These are phyloP conservation scores for Collybiopsis luxurians DNA, from an alignment of 768 basidiomycete genomes.

Conservation along the genomic window DNA sequence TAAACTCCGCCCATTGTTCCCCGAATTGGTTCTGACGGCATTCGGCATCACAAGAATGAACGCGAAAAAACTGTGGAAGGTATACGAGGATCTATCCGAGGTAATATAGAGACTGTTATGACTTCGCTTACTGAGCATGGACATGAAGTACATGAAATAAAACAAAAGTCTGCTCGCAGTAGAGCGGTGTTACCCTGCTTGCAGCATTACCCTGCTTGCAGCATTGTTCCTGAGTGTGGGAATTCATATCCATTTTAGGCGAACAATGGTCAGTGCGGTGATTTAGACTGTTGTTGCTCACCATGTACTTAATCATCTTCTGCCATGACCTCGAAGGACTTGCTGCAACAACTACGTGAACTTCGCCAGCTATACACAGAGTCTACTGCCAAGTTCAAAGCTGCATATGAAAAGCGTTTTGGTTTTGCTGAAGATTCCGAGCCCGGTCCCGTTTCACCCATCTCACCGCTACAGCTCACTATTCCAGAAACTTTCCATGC, in stretches of 20 bases:
- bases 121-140: too few relatives aligned
- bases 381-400: not conserved
- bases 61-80: too few relatives aligned
- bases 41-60: too few relatives aligned
- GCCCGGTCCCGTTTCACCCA: not conserved
- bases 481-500: not conserved
- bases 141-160: too few relatives aligned
- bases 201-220: too few relatives aligned
- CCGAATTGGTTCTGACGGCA: too few relatives aligned
- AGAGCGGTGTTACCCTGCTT: too few relatives aligned
- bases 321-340: not conserved
- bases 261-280: slow-evolving; percentile 1
- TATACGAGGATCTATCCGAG: too few relatives aligned
- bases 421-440: not conserved
- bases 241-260: not conserved
- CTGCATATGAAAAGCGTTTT: not conserved
- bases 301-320: not conserved
- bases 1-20: slow-evolving; percentile 6
- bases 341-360: not conserved
- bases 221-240: not conserved
- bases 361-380: not conserved
- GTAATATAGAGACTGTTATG: too few relatives aligned
- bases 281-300: not conserved
- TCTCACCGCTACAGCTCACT: not conserved
- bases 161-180: too few relatives aligned